A percentile compares a stretch with the other conserved stretches of the same genome.
phyloP scores from a whole-genome alignment of 2,329 filamentous ascomycete genomes.

The Mycogone perniciosa region DNA sequence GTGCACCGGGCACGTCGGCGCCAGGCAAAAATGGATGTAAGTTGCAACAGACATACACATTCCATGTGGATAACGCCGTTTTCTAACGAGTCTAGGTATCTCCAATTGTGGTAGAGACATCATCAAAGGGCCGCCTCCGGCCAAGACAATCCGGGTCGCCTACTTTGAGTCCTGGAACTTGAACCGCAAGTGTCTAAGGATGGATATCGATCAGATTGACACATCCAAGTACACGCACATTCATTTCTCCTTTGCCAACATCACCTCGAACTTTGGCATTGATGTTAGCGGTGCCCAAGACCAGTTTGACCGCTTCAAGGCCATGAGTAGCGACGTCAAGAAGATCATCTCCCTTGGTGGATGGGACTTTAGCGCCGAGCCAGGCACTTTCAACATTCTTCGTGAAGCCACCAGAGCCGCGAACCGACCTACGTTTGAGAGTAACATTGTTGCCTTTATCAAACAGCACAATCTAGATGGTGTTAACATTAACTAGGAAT shows the following conservation, averaged over 20 bases:
- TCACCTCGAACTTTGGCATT: constrained; percentile 18
- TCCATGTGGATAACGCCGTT: not conserved
- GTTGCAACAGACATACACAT: not conserved
- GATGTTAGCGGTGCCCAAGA: constrained; percentile 16
- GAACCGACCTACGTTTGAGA: constrained; percentile 33
- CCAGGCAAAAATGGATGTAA: constrained; percentile 19
- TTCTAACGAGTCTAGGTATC: constrained; percentile 17
- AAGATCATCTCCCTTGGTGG: constrained; percentile 32
- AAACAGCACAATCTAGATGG: constrained; percentile 35
- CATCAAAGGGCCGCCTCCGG: constrained; percentile 21
- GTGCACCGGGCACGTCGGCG: constrained; percentile 22
- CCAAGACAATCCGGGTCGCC: constrained; percentile 21
- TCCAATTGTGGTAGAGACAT: constrained; percentile 30
- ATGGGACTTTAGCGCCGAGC: constrained; percentile 26
- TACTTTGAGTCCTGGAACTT: constrained; percentile 30
- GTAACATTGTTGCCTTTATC: constrained; percentile 34
- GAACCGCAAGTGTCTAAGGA: constrained; percentile 23
- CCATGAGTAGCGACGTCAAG: constrained; percentile 22
- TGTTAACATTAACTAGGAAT: constrained; percentile 44
- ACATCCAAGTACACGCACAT: constrained; percentile 24
- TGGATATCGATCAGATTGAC: constrained; percentile 23
- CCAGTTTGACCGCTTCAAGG: constrained; percentile 27
- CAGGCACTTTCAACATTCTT: constrained; percentile 22
- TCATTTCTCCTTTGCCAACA: constrained; percentile 27
- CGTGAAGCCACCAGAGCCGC: constrained; percentile 23